Percentiles rank a stretch among this genome's conserved stretches.
phyloP scores from a whole-genome alignment of 164 flowering plant species.

The Warburgia ugandensis region DNA sequence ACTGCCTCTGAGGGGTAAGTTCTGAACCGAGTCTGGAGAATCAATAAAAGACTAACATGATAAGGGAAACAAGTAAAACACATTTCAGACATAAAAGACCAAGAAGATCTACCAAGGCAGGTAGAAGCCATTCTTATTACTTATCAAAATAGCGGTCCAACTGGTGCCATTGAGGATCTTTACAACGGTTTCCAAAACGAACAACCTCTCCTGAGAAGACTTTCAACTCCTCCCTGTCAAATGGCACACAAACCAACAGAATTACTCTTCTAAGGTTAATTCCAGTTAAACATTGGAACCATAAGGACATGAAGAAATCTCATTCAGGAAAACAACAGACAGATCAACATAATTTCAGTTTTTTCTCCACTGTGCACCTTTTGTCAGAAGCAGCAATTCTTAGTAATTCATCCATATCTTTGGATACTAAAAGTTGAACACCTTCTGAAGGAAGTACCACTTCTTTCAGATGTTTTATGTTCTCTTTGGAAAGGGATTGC shows the following conservation, averaged over 20 bases:
- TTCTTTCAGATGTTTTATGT: constrained; percentile 61
- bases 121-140: too few relatives aligned
- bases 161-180: constrained; percentile 93
- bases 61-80: not conserved
- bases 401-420: constrained; percentile 66
- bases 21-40: constrained; percentile 62
- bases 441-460: constrained; percentile 76
- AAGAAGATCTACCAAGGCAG: too few relatives aligned
- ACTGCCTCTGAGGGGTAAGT: constrained; percentile 43
- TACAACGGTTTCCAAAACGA: constrained; percentile 92
- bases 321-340: not conserved
- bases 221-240: constrained; percentile 72
- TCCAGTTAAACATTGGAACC: too few relatives aligned
- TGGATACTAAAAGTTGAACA: constrained; percentile 61
- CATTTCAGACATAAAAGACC: not conserved
- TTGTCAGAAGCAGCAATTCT: constrained; percentile 86
- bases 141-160: constrained; percentile 80
- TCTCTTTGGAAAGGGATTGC: constrained; percentile 79
- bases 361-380: constrained; percentile 56
- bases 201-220: constrained; percentile 76
- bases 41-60: constrained; percentile 1
- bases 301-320: not conserved
- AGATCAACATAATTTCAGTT: too few relatives aligned
- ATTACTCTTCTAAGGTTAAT: too few relatives aligned
- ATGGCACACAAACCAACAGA: constrained; percentile 5